Evolutionary conservation across 768 basidiomycete genomes (phyloP).

Genomic region (Tulasnella sp.): DNA sequence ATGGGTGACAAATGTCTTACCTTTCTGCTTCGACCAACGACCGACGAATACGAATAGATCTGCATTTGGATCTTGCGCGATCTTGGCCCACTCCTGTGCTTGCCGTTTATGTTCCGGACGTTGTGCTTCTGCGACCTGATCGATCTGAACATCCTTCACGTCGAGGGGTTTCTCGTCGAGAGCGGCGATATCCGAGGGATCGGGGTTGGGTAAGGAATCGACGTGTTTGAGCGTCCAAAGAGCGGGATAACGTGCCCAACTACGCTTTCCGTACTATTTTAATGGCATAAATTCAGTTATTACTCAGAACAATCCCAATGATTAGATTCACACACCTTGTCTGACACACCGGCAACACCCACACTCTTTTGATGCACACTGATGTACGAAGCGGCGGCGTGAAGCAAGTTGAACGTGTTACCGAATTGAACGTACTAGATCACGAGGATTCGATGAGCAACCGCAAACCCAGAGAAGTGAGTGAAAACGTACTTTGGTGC

Average conservation of each 20-base stretch:
- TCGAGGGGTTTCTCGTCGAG: slow-evolving; percentile 68
- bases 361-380: slow-evolving; percentile 85
- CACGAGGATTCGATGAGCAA: not conserved
- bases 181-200: slow-evolving; percentile 89
- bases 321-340: slow-evolving; percentile 42
- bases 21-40: slow-evolving; percentile 97
- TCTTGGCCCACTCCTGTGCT: slow-evolving; percentile 90
- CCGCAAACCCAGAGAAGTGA: not conserved
- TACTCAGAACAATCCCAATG: not conserved
- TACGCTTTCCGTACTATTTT: slow-evolving; percentile 72
- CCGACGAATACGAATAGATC: slow-evolving; percentile 95
- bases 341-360: slow-evolving; percentile 93
- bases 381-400: slow-evolving; percentile 88
- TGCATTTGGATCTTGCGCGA: slow-evolving; percentile 81
- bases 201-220: slow-evolving; percentile 86
- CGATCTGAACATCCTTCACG: slow-evolving; percentile 64
- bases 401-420: slow-evolving; percentile 92
- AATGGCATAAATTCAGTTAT: not conserved
- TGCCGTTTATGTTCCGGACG: slow-evolving; percentile 86
- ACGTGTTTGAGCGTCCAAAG: slow-evolving; percentile 94
- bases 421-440: slow-evolving; percentile 81
- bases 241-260: slow-evolving; percentile 93
- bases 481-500: slow-evolving; percentile 48
- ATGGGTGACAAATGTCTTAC: slow-evolving; percentile 8
- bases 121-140: slow-evolving; percentile 73